Evolutionary conservation across 495 filamentous ascomycete species (phyloP).

Genomic region (Lineolata rhizophorae): DNA sequence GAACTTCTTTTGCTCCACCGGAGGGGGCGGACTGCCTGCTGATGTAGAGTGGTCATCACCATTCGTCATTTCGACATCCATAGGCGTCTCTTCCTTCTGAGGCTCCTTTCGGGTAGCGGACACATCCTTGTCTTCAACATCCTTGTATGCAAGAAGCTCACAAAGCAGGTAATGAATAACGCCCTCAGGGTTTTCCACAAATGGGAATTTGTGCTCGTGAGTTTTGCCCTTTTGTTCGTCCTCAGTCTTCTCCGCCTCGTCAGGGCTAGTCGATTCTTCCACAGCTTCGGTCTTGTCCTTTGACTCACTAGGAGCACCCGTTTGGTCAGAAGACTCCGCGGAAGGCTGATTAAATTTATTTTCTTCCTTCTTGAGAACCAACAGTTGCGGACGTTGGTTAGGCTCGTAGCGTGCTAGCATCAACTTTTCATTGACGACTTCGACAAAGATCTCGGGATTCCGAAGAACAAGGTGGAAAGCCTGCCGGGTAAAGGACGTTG

Average conservation of each 20-base stretch:
- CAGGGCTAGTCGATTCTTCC: conserved; percentile 20
- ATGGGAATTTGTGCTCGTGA: conserved; percentile 53
- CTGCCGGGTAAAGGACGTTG: conserved; percentile 46
- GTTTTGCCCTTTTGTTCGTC: conserved; percentile 19
- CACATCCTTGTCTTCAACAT: conserved; percentile 64
- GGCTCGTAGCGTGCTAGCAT: conserved; percentile 41
- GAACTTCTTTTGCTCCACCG: conserved; percentile 31
- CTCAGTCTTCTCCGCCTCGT: conserved; percentile 29
- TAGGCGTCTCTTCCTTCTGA: conserved; percentile 18
- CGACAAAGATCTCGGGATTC: conserved; percentile 69
- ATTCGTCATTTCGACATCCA: conserved; percentile 27
- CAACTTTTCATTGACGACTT: conserved; percentile 71
- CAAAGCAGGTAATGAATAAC: conserved; percentile 92
- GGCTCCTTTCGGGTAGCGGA: conserved; percentile 27
- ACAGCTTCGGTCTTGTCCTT: conserved; percentile 20
- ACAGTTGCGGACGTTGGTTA: conserved; percentile 30
- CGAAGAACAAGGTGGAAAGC: conserved; percentile 69
- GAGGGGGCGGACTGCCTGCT: conserved; percentile 1
- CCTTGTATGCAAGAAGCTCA: conserved; percentile 76
- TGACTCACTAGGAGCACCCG: no score
- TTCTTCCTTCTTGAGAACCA: conserved; percentile 34
- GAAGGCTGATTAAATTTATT: no score
- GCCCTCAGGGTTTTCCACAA: conserved; percentile 83
- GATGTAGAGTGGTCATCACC: conserved; percentile 4
- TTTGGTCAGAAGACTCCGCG: conserved; percentile 1